Evolutionary conservation across 768 basidiomycete species (phyloP), one percentile per base, ranked within the genome.

Genomic region (Phlegmacium glaucopus): DNA sequence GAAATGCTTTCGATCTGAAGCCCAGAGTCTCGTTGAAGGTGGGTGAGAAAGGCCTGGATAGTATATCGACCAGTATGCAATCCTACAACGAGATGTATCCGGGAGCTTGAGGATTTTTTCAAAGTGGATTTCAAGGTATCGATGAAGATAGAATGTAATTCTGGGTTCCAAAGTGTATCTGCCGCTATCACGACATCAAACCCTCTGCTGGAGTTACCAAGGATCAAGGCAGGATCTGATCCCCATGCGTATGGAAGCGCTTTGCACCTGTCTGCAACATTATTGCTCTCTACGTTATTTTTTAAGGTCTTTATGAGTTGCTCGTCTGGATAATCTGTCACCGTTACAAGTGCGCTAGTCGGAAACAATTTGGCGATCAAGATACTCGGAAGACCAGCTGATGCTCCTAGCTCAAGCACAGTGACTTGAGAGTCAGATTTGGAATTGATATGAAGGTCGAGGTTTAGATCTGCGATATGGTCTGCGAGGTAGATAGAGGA

Each of bases 121-220:
- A 89, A 70, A 13, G 77, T 77, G 50, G 54, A 47, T 37, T 64
- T 64, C 12, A 90, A 66, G 4, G 83, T 75, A 5, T 72, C 60
- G 30, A 87, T 63, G 44, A 88, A 80, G 9, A 72, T 52, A 0
- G 41, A 51, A 53, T 90, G 87, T 3, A 75, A 52, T 17, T 80
- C 79, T 4, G 83, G 63, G 57, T 89, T 86, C 89, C 87, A 90
- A 1, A 91, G 65, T 26, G 87, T 89, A 58, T 90, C 89, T 10
- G 87, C 83, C 0, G 87, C 85, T 17, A 89, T 51, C 27, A 90
- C 66, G 34, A 87, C 49, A 56, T 90, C 86, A 60, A 86, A 85
- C 12, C 69, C 65, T 12, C 58, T 61, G 7, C 45, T 44, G 29
- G 45, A 52, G 22, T 47, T 52, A 18, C 42, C 11, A n/a, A 66